Evolutionary conservation across 345 rosid genomes (phyloP), one percentile per base, ranked within the genome.

Genomic region (Acer yangbiense): DNA sequence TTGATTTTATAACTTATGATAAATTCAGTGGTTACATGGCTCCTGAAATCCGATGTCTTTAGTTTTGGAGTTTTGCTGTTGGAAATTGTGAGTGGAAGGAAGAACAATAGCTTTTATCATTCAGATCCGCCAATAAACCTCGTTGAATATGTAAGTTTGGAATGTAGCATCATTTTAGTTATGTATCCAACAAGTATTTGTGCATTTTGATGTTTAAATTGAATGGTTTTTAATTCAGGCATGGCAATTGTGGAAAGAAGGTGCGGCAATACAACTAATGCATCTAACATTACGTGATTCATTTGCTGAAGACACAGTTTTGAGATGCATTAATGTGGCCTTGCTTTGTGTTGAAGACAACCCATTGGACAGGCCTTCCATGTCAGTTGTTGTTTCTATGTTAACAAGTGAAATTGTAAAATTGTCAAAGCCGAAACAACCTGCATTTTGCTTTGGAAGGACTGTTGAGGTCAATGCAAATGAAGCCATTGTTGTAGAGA

Each of bases 11-110:
- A 72, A 0, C 0, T 44, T 21, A 2, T 6, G 55, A 32, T 65
- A 3, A 65, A 65, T 65, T 12, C 6, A 69, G 80, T 18, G 83
- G 79, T 6, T 72, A 80, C 2, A 80, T 80, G 80, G 48, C 77
- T 20, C 80, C 80, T 3, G 80, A 80, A 80, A 60, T 80, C 83
- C 3, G 79, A 80, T 72, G 83, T 76, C 21, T 80, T 25, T 5
- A 76, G 83, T 29, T 81, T 81, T 39, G 74, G 83, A 43, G 83
- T 80, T 0, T 25, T 76, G 16, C 2, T 76, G 1, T 6, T 80
- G 27, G 83, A 80, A 29, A 76, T 76, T 18, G 21, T 80, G 1
- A 43, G 83, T 17, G 76, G 80, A 9, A 76, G 67, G 25, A 81
- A 66, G 65, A 81, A 76, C 11, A 61, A 48, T 5, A 7, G 32